Base-by-base conservation (phyloP, 163 green algal species). In the Prototheca stagnorum region DNA sequence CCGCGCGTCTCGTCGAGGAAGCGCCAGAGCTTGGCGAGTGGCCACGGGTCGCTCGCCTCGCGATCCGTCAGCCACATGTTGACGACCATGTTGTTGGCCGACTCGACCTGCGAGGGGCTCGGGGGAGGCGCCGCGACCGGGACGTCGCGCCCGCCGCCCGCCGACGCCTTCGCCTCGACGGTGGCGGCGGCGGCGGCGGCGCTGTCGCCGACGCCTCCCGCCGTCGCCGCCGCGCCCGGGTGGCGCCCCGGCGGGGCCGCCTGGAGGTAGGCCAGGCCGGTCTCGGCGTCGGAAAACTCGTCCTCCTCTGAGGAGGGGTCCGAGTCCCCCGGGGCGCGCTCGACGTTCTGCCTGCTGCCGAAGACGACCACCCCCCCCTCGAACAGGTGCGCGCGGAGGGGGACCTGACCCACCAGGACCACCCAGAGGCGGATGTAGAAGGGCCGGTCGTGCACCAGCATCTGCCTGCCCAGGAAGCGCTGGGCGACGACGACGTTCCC, bases 401-500 rank as follows among this genome's bases (percentile, higher is more conserved):
- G 61, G 19, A 47, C 37, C 1, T 51, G 39, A 20, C 58, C 59
- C 15, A 57, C 43, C 22, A 73, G 29, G 23, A 77, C 17, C 33
- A 58, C 50, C 67, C 63, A 75, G 23, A 74, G 21, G 35, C 65
- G 47, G 25, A 70, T 29, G 46, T 70, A 68, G 36, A 70, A 71
- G 7, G 50, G 59, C 9, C 67, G 51, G 15, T 56, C 55, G 2
- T 31, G 40, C 21, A 84, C 57, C 15, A 81, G 63, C 39, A 79
- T 47, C 45, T 83, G 79, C 35, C 81, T 36, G 12, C 19, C 35
- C 11, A 86, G 54, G 39, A 88, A 86, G 4, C 33, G 55, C 64
- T 90, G 79, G 5, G 72, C 74, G 40, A 88, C 45, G 37, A 78
- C 56, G 44, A n/a, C n/a, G n/a, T n/a, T n/a, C n/a, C n/a, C n/a